A percentile compares a stretch with the other conserved stretches of the same genome.
phyloP scores from a whole-genome alignment of 768 basidiomycete genomes.

The Cyathus striatus region DNA sequence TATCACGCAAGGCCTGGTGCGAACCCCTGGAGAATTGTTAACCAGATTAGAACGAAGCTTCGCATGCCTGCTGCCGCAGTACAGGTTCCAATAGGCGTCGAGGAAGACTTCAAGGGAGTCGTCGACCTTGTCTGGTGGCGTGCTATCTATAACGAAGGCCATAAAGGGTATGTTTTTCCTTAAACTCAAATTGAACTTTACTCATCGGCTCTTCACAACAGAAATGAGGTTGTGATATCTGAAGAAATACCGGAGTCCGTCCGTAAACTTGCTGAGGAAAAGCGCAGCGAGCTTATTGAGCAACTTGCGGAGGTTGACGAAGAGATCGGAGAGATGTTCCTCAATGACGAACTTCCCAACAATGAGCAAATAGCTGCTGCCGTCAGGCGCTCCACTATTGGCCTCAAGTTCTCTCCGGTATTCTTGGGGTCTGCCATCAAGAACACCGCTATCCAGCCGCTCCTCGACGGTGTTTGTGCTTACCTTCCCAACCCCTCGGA shows the following conservation, averaged over 20 bases:
- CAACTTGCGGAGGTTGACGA: conserved; percentile 97
- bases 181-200: conserved; percentile 1
- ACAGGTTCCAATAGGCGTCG: conserved; percentile 91
- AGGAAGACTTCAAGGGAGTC: conserved; percentile 84
- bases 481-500: conserved; percentile 91
- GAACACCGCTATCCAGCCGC: conserved; percentile 91
- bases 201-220: conserved; percentile 27
- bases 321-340: conserved; percentile 83
- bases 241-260: conserved; percentile 84
- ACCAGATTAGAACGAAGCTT: conserved; percentile 88
- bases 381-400: conserved; percentile 84
- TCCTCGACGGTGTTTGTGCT: conserved; percentile 92
- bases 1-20: conserved; percentile 71
- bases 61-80: conserved; percentile 92
- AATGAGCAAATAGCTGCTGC: conserved; percentile 74
- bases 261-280: conserved; percentile 69
- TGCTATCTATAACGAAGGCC: conserved; percentile 89
- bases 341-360: conserved; percentile 77
- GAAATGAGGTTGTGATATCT: conserved; percentile 71
- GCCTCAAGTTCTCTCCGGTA: conserved; percentile 91
- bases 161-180: conserved; percentile 72
- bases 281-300: conserved; percentile 90
- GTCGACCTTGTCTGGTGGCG: conserved; percentile 95
- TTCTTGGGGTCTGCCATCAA: conserved; percentile 97
- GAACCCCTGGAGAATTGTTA: conserved; percentile 93